Conservation (phyloP, 2,329 filamentous ascomycete genomes). For the Aspergillus oerlinghausenensis region DNA sequence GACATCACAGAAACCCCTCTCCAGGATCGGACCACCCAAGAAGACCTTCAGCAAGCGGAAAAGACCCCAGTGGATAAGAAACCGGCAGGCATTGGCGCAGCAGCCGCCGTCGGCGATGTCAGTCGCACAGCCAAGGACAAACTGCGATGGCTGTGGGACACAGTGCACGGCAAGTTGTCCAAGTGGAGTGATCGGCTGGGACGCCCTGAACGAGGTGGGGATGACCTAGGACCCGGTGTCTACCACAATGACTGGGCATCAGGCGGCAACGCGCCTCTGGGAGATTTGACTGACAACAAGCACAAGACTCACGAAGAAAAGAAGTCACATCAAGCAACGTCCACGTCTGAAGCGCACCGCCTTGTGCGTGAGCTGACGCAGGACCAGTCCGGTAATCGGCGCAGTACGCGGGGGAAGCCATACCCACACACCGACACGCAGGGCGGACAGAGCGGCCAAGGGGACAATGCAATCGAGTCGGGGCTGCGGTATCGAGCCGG, state of each 20-base stretch:
- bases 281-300: slow-evolving; percentile 27
- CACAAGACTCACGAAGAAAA: slow-evolving; percentile 27
- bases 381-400: slow-evolving; percentile 19
- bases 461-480: slow-evolving; percentile 6
- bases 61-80: slow-evolving; percentile 1
- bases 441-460: slow-evolving; percentile 8
- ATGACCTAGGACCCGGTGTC: slow-evolving; percentile 21
- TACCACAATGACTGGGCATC: slow-evolving; percentile 25
- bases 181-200: slow-evolving; percentile 18
- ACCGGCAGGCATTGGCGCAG: neutral
- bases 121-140: neutral
- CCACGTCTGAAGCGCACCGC: slow-evolving; percentile 28
- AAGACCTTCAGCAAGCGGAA: neutral
- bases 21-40: slow-evolving; percentile 3
- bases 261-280: slow-evolving; percentile 19
- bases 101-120: neutral
- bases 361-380: slow-evolving; percentile 30
- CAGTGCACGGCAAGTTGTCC: slow-evolving; percentile 12
- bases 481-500: slow-evolving; percentile 21
- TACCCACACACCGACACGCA: slow-evolving; percentile 6
- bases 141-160: neutral
- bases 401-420: slow-evolving; percentile 5
- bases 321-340: slow-evolving; percentile 17
- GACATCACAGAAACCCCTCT: slow-evolving; percentile 24
- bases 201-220: slow-evolving; percentile 18